Percentiles rank a stretch among this genome's conserved stretches.
Conservation (phyloP, 140 eudicot species). For the Ambrosia hybrid region DNA sequence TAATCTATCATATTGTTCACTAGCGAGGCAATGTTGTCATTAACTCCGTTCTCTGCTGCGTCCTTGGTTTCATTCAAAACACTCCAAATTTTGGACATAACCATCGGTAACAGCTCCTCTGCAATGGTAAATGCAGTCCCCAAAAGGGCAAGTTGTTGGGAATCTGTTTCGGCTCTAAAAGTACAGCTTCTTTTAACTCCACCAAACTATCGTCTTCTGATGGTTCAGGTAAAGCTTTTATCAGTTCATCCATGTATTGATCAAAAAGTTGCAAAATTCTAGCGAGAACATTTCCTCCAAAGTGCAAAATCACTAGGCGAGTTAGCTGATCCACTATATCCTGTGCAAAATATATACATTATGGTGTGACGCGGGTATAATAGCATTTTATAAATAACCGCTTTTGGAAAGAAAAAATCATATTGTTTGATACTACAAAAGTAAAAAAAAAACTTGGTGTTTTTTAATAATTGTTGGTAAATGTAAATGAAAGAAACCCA, state of each 20-base stretch:
- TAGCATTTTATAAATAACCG: not conserved
- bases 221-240: conserved; percentile 77
- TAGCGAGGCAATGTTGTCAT: conserved; percentile 40
- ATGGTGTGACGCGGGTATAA: not conserved
- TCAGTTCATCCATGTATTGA: conserved; percentile 79
- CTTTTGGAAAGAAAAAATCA: not conserved
- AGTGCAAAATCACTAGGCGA: conserved; percentile 69
- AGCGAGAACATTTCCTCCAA: conserved; percentile 76
- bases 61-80: conserved; percentile 69
- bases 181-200: conserved; percentile 72
- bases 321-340: conserved; percentile 86
- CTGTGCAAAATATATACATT: conserved; percentile 37
- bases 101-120: conserved; percentile 89
- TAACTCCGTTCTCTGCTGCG: conserved; percentile 43
- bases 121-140: conserved; percentile 91
- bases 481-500: no score
- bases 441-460: no score
- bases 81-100: conserved; percentile 68
- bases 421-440: no score
- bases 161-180: conserved; percentile 87
- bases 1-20: conserved; percentile 51
- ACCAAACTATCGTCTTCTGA: conserved; percentile 80
- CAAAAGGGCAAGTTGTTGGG: conserved; percentile 83
- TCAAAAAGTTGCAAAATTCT: conserved; percentile 82
- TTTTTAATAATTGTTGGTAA: no score